Percentiles rank a stretch among this genome's conserved stretches.
These are phyloP conservation scores for Trypanosoma mega DNA, from an alignment of 208 protist genomes.

Conservation along the genomic window DNA sequence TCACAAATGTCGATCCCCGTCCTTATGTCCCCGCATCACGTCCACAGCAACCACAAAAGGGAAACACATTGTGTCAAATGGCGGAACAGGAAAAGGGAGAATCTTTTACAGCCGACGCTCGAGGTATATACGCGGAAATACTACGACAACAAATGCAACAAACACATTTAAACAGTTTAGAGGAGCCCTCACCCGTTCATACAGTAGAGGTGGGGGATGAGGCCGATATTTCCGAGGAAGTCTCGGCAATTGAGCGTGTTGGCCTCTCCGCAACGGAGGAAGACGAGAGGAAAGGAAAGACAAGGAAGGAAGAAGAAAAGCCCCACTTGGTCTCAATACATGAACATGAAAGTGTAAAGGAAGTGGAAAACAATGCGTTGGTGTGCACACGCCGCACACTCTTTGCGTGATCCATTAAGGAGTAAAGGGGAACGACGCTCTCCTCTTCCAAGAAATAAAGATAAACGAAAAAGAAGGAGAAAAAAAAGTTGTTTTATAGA, in stretches of 20 bases:
- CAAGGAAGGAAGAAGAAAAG: not conserved
- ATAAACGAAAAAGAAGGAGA: not conserved
- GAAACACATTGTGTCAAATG: no score
- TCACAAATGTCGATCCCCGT: no score
- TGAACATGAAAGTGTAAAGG: not conserved
- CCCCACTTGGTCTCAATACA: no score
- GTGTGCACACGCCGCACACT: conserved; percentile 2
- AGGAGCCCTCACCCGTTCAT: not conserved
- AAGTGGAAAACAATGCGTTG: not conserved
- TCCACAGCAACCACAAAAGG: no score
- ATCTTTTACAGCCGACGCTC: conserved; percentile 25
- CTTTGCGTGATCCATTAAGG: conserved; percentile 5
- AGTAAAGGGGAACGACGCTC: not conserved
- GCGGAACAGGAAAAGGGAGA: no score
- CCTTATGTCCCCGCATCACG: no score
- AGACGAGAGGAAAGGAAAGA: not conserved
- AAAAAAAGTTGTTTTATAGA: conserved; percentile 1
- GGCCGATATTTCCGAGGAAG: not conserved
- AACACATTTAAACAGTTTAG: not conserved
- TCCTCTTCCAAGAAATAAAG: not conserved
- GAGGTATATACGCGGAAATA: conserved; percentile 30
- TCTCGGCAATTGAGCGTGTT: not conserved
- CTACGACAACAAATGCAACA: conserved; percentile 12
- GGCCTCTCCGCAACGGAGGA: not conserved
- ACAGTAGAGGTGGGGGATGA: not conserved